Base-by-base conservation (phyloP, 768 basidiomycete species). In the Mycena vulgaris region DNA sequence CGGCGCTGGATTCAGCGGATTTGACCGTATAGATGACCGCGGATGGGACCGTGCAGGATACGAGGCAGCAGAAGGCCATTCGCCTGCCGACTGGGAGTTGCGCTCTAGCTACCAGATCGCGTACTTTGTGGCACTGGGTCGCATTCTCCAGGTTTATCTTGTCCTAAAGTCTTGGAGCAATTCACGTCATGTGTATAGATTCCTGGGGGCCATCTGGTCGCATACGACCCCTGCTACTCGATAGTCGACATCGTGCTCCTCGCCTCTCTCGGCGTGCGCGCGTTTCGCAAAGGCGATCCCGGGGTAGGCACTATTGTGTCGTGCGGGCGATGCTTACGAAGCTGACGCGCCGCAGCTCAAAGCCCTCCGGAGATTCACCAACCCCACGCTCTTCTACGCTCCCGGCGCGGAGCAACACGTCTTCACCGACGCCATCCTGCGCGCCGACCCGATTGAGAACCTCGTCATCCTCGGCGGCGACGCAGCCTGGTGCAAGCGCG, bases 171-270 rank as follows among this genome's bases (percentile, higher is more conserved):
- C 21, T 35, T 23, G 39, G n/a, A n/a, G n/a, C n/a, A 39, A 45
- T 45, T 45, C n/a, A n/a, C 39, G 2, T 25, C 7, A 14, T 28
- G 11, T 2, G 23, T 21, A n/a, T 17, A 68, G 66, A 52, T 72
- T 7, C 71, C 71, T 21, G 71, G 67, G 7, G 63, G 71, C 28
- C 58, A 61, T n/a, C 37, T 65, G 7, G 42, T 68, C 6, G 71
- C 71, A 14, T 72, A 72, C 21, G 71, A 72, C 28, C 71, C 71
- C 8, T 72, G 71, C 67, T 72, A 72, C 25, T 72, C 71, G 10
- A 5, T 68, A 27, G 67, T 72, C 51, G 71, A 72, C 37, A 35
- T 68, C 23, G 67, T 65, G 16, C 63, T 72, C 42, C 71, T 72
- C 30, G 71, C 63, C 28, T 5, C 66, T 0, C 66, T 72, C 17